phyloP scores from a whole-genome alignment of 1,284 basidiomycete species.

The Coniferiporia sulphurascens region DNA sequence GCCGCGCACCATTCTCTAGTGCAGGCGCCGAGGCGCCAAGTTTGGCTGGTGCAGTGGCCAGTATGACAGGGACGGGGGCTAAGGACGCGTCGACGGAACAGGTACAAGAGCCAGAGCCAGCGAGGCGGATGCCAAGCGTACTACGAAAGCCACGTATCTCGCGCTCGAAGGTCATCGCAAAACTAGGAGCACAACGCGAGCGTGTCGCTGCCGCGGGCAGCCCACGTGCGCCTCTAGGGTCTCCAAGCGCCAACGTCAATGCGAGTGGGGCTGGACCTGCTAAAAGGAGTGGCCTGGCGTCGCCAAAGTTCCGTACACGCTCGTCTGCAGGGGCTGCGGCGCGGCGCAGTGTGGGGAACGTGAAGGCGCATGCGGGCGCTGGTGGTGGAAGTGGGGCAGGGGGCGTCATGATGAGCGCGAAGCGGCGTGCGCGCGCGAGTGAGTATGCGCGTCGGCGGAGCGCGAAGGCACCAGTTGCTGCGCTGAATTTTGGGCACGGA shows the following conservation, averaged over 20 bases:
- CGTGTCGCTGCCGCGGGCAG: conserved; percentile 37
- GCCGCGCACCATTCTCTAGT: conserved; percentile 1
- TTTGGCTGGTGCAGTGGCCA: neutral
- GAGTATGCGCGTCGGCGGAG: conserved; percentile 44
- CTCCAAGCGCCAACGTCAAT: neutral
- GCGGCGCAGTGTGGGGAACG: conserved; percentile 42
- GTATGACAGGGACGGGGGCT: neutral
- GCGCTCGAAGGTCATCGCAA: conserved; percentile 70
- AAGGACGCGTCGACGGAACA: neutral
- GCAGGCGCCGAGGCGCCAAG: neutral
- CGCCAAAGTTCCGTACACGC: conserved; percentile 29
- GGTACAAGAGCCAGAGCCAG: neutral
- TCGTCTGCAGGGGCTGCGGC: conserved; percentile 53
- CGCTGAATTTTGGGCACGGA: neutral
- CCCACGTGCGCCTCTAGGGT: conserved; percentile 1
- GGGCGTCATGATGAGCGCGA: conserved; percentile 48
- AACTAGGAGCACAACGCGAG: conserved; percentile 55
- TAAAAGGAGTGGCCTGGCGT: neutral
- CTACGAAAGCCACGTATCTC: conserved; percentile 68
- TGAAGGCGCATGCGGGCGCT: conserved; percentile 30
- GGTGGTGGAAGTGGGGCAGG: conserved; percentile 20
- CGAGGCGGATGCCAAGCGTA: conserved; percentile 25
- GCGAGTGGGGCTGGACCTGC: conserved; percentile 27
- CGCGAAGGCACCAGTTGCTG: conserved; percentile 4
- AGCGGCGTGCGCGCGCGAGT: conserved; percentile 63